phyloP scores from a whole-genome alignment of 169 alveolate genomes.

The Eimeria sp. region DNA sequence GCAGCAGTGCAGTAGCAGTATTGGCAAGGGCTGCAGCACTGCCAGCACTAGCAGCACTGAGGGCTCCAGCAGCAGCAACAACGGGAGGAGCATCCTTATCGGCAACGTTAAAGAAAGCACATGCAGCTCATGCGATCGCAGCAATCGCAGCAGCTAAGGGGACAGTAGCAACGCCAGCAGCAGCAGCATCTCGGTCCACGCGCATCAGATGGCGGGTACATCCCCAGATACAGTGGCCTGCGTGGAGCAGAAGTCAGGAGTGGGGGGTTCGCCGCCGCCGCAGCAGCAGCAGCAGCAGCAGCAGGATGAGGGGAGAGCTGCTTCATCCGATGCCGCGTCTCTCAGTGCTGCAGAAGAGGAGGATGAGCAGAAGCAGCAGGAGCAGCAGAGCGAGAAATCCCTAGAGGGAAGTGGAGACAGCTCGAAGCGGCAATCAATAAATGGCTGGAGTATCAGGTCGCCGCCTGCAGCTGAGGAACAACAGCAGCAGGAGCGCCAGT shows the following conservation, averaged over 20 bases:
- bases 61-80: slow-evolving; percentile 18
- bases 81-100: not conserved
- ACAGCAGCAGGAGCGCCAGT: slow-evolving; percentile 20
- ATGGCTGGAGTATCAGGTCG: slow-evolving; percentile 39
- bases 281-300: slow-evolving; percentile 48
- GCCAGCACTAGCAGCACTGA: not conserved
- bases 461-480: slow-evolving; percentile 26
- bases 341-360: slow-evolving; percentile 33
- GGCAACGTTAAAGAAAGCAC: not conserved
- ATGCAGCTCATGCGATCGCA: slow-evolving; percentile 20
- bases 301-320: slow-evolving; percentile 17
- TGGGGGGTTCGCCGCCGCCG: not conserved
- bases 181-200: slow-evolving; percentile 10
- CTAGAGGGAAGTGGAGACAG: slow-evolving; percentile 7
- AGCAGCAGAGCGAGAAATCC: not conserved
- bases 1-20: slow-evolving; percentile 22
- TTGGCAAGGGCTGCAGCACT: not conserved
- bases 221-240: slow-evolving; percentile 36
- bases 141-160: slow-evolving; percentile 24
- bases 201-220: slow-evolving; percentile 45
- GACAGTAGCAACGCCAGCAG: slow-evolving; percentile 40
- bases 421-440: slow-evolving; percentile 3
- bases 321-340: slow-evolving; percentile 21
- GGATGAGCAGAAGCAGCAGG: slow-evolving; percentile 52
- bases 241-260: slow-evolving; percentile 39